phyloP scores from a whole-genome alignment of 352 stramenopile genomes.

The Globisporangium camurandrum region DNA sequence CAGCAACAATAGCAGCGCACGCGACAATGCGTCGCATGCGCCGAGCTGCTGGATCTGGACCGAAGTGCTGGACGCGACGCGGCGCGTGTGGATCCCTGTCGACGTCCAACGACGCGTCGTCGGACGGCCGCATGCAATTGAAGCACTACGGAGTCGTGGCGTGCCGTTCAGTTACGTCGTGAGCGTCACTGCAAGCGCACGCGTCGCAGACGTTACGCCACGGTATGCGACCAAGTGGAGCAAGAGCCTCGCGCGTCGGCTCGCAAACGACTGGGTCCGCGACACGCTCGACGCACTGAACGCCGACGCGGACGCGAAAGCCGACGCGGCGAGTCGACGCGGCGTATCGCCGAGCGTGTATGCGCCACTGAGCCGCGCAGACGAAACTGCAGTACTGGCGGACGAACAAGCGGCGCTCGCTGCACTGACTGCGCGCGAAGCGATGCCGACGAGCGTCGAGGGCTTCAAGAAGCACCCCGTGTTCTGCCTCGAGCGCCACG shows the following conservation, averaged over 20 bases:
- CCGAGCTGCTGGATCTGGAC: conserved; percentile 53
- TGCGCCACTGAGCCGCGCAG: neutral
- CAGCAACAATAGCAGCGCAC: neutral
- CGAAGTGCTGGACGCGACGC: conserved; percentile 54
- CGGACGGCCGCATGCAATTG: conserved; percentile 36
- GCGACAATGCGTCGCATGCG: conserved; percentile 5
- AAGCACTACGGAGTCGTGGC: conserved; percentile 35
- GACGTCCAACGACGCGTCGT: conserved; percentile 46
- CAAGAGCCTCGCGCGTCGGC: conserved; percentile 38
- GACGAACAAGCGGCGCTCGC: conserved; percentile 40
- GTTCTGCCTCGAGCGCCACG: conserved; percentile 72
- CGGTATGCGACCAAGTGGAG: conserved; percentile 62
- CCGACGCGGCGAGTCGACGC: neutral
- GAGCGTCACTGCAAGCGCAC: conserved; percentile 35
- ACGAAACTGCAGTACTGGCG: conserved; percentile 13
- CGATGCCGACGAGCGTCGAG: conserved; percentile 70
- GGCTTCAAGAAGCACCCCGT: conserved; percentile 72
- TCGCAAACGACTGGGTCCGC: conserved; percentile 49
- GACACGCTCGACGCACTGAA: conserved; percentile 36
- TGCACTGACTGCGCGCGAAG: conserved; percentile 25
- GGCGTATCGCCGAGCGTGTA: neutral
- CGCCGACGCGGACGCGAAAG: neutral
- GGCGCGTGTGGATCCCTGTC: conserved; percentile 45
- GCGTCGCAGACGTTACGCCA: conserved; percentile 52
- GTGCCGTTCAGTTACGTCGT: conserved; percentile 59